phyloP scores from a whole-genome alignment of 345 rosid genomes.

The Camelina hispida region DNA sequence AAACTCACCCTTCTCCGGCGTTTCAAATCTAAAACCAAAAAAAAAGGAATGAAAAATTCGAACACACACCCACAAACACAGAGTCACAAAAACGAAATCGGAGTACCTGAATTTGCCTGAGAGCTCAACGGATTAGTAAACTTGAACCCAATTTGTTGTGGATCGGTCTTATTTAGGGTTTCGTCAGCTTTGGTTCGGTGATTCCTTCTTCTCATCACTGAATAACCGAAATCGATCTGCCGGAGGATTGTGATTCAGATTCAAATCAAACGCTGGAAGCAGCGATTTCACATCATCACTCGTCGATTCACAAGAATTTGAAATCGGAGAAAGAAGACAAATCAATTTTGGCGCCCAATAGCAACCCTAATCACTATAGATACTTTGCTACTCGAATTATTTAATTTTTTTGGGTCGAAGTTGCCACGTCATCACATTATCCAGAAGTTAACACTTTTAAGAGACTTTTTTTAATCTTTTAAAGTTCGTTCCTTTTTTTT shows the following conservation, averaged over 20 bases:
- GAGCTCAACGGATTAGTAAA: conserved; percentile 33
- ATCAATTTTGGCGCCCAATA: conserved; percentile 37
- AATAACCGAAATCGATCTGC: neutral
- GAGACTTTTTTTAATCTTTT: no score
- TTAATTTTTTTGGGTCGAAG: neutral
- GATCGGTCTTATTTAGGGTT: conserved; percentile 26
- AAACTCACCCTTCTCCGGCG: conserved; percentile 49
- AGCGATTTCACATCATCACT: conserved; percentile 4
- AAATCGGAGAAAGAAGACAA: neutral
- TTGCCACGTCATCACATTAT: conserved; percentile 44
- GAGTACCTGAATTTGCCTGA: conserved; percentile 31
- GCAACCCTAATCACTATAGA: conserved; percentile 7
- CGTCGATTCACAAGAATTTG: neutral
- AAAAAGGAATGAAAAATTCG: neutral
- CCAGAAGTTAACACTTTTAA: neutral
- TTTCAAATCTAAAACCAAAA: conserved; percentile 43
- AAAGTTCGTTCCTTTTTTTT: no score
- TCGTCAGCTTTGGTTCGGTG: conserved; percentile 17
- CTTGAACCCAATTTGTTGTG: neutral
- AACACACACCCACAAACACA: no score
- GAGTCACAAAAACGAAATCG: conserved; percentile 2
- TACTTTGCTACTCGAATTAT: neutral
- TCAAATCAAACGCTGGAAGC: neutral
- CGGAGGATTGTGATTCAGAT: neutral
- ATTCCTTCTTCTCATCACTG: conserved; percentile 35